Conservation (phyloP, 108 stramenopile genomes). For the Cyclotella kingstonii region DNA sequence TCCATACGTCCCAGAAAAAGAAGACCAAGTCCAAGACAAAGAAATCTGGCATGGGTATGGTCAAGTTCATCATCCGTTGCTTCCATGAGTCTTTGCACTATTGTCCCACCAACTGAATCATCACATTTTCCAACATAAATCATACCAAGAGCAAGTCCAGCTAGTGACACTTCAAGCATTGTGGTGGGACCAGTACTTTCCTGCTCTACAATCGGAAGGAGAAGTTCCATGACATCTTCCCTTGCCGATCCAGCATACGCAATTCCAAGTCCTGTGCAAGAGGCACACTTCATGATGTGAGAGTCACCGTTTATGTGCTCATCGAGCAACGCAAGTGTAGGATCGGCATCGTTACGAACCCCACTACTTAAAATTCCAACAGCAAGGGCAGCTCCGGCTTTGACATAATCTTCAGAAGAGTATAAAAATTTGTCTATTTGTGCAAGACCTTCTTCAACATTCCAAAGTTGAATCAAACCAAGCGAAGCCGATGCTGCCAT, state of each 20-base stretch:
- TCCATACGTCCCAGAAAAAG: slow-evolving; percentile 96
- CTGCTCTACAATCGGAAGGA: slow-evolving; percentile 88
- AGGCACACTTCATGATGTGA: slow-evolving; percentile 87
- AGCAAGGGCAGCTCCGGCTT: slow-evolving; percentile 97
- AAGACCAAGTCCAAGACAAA: slow-evolving; percentile 94
- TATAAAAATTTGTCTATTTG: slow-evolving; percentile 98
- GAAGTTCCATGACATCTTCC: slow-evolving; percentile 93
- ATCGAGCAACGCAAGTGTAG: slow-evolving; percentile 91
- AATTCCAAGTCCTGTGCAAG: slow-evolving; percentile 94
- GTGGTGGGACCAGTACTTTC: slow-evolving; percentile 61
- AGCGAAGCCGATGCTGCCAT: slow-evolving; percentile 96
- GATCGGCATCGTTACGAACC: slow-evolving; percentile 97
- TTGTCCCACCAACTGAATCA: slow-evolving; percentile 89
- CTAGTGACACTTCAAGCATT: slow-evolving; percentile 85
- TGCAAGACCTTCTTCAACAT: slow-evolving; percentile 98
- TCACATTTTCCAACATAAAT: slow-evolving; percentile 96
- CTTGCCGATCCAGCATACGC: slow-evolving; percentile 95
- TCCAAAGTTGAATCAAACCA: slow-evolving; percentile 96
- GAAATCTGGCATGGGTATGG: slow-evolving; percentile 89
- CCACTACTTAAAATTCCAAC: slow-evolving; percentile 94
- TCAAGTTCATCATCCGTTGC: slow-evolving; percentile 95
- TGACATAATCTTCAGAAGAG: slow-evolving; percentile 93
- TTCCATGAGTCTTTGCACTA: slow-evolving; percentile 98
- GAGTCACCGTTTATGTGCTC: slow-evolving; percentile 89
- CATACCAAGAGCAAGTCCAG: slow-evolving; percentile 95